Evolutionary conservation across 2,329 filamentous ascomycete genomes (phyloP).

Genomic region (Blumeria graminis): DNA sequence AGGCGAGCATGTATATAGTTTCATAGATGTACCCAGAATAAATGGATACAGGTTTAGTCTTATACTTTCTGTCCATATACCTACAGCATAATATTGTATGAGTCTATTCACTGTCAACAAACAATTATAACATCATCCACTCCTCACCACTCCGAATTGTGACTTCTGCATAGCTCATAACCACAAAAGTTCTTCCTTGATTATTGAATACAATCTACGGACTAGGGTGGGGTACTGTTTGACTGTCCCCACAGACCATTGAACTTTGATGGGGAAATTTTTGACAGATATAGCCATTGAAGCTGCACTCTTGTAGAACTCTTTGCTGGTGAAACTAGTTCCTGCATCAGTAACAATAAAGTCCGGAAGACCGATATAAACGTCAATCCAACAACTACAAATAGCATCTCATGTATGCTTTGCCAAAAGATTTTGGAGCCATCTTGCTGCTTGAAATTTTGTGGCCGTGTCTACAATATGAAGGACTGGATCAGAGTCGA

Average conservation of each 20-base stretch:
- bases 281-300: neutral
- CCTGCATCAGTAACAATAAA: neutral
- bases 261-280: neutral
- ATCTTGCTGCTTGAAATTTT: conserved; percentile 1
- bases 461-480: neutral
- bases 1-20: no score
- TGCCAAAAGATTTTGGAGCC: neutral
- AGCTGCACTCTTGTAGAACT: neutral
- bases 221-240: neutral
- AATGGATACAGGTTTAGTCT: no score
- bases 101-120: no score
- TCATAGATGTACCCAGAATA: no score
- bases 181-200: neutral
- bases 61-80: no score
- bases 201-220: neutral
- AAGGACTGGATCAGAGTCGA: neutral
- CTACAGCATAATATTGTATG: no score
- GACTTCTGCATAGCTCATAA: no score
- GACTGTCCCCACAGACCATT: neutral
- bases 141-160: no score
- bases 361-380: conserved; percentile 2
- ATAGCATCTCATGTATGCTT: neutral
- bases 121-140: no score
- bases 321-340: conserved; percentile 2
- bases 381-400: conserved; percentile 3